These are phyloP conservation scores for Hanseniaspora lindneri DNA, from an alignment of 805 yeast genomes.

Conservation along the genomic window DNA sequence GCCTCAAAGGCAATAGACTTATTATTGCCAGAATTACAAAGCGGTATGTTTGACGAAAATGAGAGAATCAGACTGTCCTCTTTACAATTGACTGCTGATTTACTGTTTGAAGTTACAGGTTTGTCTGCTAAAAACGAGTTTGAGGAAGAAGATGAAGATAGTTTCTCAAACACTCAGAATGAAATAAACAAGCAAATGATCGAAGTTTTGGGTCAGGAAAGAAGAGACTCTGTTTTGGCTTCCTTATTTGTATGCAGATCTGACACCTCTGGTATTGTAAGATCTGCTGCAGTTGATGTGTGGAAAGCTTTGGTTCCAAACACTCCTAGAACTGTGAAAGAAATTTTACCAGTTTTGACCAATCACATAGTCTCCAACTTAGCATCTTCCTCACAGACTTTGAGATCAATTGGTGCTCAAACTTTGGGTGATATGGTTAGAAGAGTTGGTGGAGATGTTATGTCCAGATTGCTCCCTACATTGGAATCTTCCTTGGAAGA, in stretches of 20 bases:
- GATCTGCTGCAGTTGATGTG: constrained; percentile 80
- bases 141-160: constrained; percentile 40
- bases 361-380: constrained; percentile 67
- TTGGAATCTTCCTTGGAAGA: constrained; percentile 51
- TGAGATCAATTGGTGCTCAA: constrained; percentile 80
- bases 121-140: constrained; percentile 66
- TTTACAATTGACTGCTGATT: constrained; percentile 89
- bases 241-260: constrained; percentile 89
- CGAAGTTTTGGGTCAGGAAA: constrained; percentile 72
- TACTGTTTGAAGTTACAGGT: constrained; percentile 88
- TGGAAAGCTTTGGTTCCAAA: constrained; percentile 96
- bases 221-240: constrained; percentile 77
- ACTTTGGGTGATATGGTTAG: constrained; percentile 90
- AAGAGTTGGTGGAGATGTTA: constrained; percentile 81
- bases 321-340: constrained; percentile 89
- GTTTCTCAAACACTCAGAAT: constrained; percentile 33
- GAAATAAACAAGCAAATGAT: constrained; percentile 54
- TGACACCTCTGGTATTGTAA: constrained; percentile 75
- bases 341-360: constrained; percentile 74
- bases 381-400: constrained; percentile 68
- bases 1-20: constrained; percentile 88
- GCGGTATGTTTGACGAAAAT: constrained; percentile 70
- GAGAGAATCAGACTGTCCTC: constrained; percentile 85
- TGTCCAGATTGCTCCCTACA: constrained; percentile 75
- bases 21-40: constrained; percentile 84